phyloP scores from a whole-genome alignment of 1,139 yeast genomes.

The Taiozyma sp. region DNA sequence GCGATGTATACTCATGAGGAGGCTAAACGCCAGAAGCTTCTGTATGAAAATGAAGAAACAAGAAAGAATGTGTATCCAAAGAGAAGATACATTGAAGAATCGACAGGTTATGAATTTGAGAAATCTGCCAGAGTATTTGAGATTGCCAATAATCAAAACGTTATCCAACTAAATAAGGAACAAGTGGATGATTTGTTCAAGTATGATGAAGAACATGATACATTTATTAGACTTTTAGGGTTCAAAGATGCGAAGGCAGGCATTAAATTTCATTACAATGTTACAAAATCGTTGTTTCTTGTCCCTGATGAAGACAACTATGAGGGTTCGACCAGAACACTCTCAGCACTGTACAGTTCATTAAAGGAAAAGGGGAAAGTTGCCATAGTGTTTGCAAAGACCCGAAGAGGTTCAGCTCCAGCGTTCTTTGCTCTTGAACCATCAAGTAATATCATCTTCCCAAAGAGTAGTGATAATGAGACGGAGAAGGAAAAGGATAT shows the following conservation, averaged over 20 bases:
- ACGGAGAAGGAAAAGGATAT: conserved; percentile 35
- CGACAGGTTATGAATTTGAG: conserved; percentile 39
- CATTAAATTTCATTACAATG: conserved; percentile 47
- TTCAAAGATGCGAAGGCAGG: conserved; percentile 42
- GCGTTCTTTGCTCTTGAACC: conserved; percentile 57
- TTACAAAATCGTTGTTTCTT: conserved; percentile 51
- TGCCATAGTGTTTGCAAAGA: conserved; percentile 71
- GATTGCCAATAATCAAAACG: conserved; percentile 32
- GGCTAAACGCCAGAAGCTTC: conserved; percentile 36
- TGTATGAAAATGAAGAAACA: conserved; percentile 48
- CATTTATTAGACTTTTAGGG: conserved; percentile 56
- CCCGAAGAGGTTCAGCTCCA: conserved; percentile 47
- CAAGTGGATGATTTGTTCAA: conserved; percentile 29
- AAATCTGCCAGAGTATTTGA: conserved; percentile 33
- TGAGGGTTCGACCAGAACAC: conserved; percentile 59
- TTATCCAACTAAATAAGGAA: conserved; percentile 33
- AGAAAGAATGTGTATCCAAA: conserved; percentile 49
- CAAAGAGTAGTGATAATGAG: background rate
- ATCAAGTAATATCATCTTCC: conserved; percentile 29
- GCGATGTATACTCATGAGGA: conserved; percentile 53
- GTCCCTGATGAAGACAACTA: conserved; percentile 51
- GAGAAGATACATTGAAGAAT: conserved; percentile 33
- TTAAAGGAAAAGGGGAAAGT: conserved; percentile 46
- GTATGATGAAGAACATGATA: conserved; percentile 32
- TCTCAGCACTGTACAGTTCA: conserved; percentile 62